Base-by-base conservation (phyloP, 306 rosid genomes). In the Gillenia trifoliata region DNA sequence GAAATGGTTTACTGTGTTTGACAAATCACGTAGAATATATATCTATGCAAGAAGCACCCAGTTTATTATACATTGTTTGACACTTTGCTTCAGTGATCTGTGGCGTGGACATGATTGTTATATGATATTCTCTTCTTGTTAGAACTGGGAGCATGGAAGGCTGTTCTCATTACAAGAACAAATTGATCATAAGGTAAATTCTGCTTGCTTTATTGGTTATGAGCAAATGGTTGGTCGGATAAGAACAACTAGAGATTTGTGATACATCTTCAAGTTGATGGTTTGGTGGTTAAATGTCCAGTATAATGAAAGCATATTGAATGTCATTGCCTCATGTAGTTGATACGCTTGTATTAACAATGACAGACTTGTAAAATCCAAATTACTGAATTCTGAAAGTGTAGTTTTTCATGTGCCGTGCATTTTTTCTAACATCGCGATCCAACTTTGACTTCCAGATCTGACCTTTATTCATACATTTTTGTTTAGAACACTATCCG, bases 121-220 rank as follows among this genome's bases (percentile, higher is more conserved):
- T 3, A 31, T 28, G 55, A 68, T n/a, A 1, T 49, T 79, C 47
- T 75, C 65, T 74, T 78, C 8, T 69, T 87, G 47, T 63, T 68
- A 94, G 99, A 50, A 92, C 81, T 90, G 89, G 95, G 97, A 90
- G 83, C 85, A 79, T 52, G 95, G 97, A 29, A 83, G 78, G 80
- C 31, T 94, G 77, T 92, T 94, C 78, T 90, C 99, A 36, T 85
- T 94, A 84, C 86, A 90, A 76, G 97, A 90, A 65, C 99, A 94
- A 80, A 92, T 87, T 8, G 78, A 89, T 84, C 93, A 90, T 28
- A 94, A 94, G 98, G 97, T 92, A 76, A 75, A 66, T 30, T 50
- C 54, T 70, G 83, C 75, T 62, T 23, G 16, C 20, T 33, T 50
- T 60, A 76, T 59, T 15, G 20, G 20, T 47, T 85, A 61, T 66